Conservation (phyloP, 2,329 filamentous ascomycete genomes). For the Aspergillus piperis region DNA sequence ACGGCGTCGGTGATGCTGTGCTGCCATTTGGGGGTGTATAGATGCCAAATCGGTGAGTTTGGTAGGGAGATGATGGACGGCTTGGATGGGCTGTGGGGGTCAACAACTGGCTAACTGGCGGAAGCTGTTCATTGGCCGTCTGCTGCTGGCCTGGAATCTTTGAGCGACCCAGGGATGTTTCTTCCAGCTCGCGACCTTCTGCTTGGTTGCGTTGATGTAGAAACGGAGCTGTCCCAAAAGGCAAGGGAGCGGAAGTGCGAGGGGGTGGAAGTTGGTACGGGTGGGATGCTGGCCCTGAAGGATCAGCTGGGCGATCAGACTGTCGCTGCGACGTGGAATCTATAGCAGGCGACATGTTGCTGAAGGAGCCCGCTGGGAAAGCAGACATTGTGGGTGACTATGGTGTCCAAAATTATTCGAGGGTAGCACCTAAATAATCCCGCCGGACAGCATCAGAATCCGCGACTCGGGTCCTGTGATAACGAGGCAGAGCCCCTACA, state of each 20-base stretch:
- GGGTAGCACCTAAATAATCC: neutral
- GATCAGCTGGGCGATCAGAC: slow-evolving; percentile 33
- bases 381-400: slow-evolving; percentile 33
- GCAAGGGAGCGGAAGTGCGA: slow-evolving; percentile 33
- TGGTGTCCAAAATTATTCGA: neutral
- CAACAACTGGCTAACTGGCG: slow-evolving; percentile 44
- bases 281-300: slow-evolving; percentile 32
- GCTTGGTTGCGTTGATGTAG: slow-evolving; percentile 27
- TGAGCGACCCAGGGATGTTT: slow-evolving; percentile 12
- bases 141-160: slow-evolving; percentile 16
- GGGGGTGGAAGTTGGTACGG: slow-evolving; percentile 46
- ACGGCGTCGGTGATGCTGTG: slow-evolving; percentile 21
- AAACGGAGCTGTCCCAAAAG: slow-evolving; percentile 39
- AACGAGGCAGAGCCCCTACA: neutral
- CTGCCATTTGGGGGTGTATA: slow-evolving; percentile 18
- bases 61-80: slow-evolving; percentile 31
- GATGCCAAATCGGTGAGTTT: slow-evolving; percentile 26
- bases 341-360: slow-evolving; percentile 39
- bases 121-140: slow-evolving; percentile 35
- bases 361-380: slow-evolving; percentile 43
- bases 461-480: neutral
- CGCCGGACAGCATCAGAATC: neutral
- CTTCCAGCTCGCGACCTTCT: slow-evolving; percentile 27
- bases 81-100: slow-evolving; percentile 34
- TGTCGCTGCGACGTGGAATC: slow-evolving; percentile 30